Evolutionary conservation across 805 yeast genomes (phyloP).

Genomic region (Yamadazyma endophytica): DNA sequence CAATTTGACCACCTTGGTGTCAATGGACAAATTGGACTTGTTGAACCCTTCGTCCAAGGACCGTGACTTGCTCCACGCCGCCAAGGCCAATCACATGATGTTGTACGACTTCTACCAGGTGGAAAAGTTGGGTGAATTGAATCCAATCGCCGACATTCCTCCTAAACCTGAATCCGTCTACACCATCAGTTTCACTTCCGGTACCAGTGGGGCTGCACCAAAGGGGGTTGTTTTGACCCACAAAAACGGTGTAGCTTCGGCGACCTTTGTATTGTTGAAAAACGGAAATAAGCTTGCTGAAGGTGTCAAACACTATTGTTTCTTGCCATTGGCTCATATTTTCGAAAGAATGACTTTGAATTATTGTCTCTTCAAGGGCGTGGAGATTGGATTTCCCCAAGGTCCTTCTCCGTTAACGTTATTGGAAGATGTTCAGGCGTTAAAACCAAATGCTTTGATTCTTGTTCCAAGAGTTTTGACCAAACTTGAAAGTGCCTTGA

Average conservation of each 20-base stretch:
- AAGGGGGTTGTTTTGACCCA: slow-evolving; percentile 65
- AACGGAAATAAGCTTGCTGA: slow-evolving; percentile 8
- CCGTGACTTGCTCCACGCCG: slow-evolving; percentile 15
- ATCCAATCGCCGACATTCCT: slow-evolving; percentile 29
- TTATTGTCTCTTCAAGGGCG: slow-evolving; percentile 44
- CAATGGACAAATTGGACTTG: slow-evolving; percentile 34
- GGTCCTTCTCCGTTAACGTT: slow-evolving; percentile 24
- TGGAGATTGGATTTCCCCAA: slow-evolving; percentile 50
- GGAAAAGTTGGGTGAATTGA: slow-evolving; percentile 27
- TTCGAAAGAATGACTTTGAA: slow-evolving; percentile 48
- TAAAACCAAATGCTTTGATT: slow-evolving; percentile 25
- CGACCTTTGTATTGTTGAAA: slow-evolving; percentile 33
- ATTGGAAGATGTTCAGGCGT: slow-evolving; percentile 23
- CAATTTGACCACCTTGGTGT: slow-evolving; percentile 29
- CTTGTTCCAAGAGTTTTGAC: slow-evolving; percentile 39
- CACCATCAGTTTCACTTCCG: slow-evolving; percentile 70
- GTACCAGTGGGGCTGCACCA: slow-evolving; percentile 66
- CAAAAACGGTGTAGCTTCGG: slow-evolving; percentile 44
- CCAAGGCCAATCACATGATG: slow-evolving; percentile 14
- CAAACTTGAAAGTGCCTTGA: slow-evolving; percentile 24
- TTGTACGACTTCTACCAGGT: slow-evolving; percentile 27
- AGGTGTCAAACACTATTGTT: slow-evolving; percentile 26
- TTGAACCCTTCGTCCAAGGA: slow-evolving; percentile 20
- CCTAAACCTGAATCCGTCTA: slow-evolving; percentile 48
- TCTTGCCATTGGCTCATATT: slow-evolving; percentile 59